phyloP scores from a whole-genome alignment of 2,329 filamentous ascomycete species.

The Fusarium albosuccineum region DNA sequence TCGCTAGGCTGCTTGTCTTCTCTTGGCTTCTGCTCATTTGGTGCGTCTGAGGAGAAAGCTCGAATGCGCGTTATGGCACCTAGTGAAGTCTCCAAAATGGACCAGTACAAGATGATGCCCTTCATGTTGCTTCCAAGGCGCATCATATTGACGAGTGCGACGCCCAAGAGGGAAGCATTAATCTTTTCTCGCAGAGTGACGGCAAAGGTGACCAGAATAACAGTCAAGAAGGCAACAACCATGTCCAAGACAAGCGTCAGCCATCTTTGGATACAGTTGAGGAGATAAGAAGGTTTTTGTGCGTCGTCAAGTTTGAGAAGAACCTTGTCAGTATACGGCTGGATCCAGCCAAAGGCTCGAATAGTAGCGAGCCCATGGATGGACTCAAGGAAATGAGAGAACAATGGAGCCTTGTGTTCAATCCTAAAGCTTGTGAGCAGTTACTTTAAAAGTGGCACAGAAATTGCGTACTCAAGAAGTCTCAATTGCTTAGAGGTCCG shows the following conservation, averaged over 20 bases:
- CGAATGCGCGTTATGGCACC: slow-evolving; percentile 49
- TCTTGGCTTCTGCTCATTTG: slow-evolving; percentile 36
- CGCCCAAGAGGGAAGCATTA: slow-evolving; percentile 50
- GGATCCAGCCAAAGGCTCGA: slow-evolving; percentile 56
- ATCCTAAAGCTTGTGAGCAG: slow-evolving; percentile 39
- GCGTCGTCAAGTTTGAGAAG: slow-evolving; percentile 57
- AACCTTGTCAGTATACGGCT: slow-evolving; percentile 53
- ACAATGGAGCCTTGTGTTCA: slow-evolving; percentile 51
- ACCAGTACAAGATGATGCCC: slow-evolving; percentile 47
- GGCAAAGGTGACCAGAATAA: slow-evolving; percentile 55
- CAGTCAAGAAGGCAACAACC: slow-evolving; percentile 62
- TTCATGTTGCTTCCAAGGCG: slow-evolving; percentile 45
- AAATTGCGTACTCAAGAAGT: slow-evolving; percentile 57
- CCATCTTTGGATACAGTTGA: slow-evolving; percentile 67
- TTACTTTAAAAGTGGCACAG: no score
- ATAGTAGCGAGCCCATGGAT: slow-evolving; percentile 52
- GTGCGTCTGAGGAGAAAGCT: slow-evolving; percentile 44
- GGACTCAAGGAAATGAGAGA: slow-evolving; percentile 51
- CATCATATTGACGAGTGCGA: slow-evolving; percentile 55
- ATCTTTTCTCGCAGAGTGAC: slow-evolving; percentile 49
- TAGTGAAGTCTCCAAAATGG: slow-evolving; percentile 48
- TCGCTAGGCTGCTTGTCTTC: slow-evolving; percentile 30
- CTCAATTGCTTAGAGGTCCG: slow-evolving; percentile 67
- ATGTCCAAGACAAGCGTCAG: slow-evolving; percentile 64
- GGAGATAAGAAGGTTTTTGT: slow-evolving; percentile 66